Percentiles rank a stretch among this genome's conserved stretches.
These are phyloP conservation scores for Ophiostoma triangulosporum DNA, from an alignment of 2,329 filamentous ascomycete species.

Conservation along the genomic window DNA sequence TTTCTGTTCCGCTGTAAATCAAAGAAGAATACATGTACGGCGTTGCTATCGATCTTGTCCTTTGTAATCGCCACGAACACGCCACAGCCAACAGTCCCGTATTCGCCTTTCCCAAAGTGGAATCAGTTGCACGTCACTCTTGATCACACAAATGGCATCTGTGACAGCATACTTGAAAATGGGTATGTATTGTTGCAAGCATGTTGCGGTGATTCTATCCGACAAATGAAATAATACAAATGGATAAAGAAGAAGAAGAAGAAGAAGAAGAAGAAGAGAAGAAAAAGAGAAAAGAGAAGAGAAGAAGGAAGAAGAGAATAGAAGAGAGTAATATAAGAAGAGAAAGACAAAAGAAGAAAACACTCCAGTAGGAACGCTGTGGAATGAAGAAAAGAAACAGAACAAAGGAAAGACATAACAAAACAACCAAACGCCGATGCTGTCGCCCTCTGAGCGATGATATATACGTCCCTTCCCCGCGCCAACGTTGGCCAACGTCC, in stretches of 20 bases:
- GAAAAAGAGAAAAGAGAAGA: background rate
- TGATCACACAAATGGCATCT: too few species aligned
- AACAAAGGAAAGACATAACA: background rate
- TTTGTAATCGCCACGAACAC: too few species aligned
- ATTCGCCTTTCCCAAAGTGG: too few species aligned
- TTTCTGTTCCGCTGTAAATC: too few species aligned
- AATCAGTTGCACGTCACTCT: too few species aligned
- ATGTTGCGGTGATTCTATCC: background rate
- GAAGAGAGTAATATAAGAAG: background rate
- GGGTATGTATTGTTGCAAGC: constrained; percentile 7
- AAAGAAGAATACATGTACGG: too few species aligned
- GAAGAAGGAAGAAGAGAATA: background rate
- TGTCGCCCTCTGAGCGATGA: background rate
- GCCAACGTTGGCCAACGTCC: background rate
- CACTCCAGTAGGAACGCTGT: background rate
- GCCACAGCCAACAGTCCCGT: too few species aligned
- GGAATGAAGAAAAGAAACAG: background rate
- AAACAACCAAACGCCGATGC: constrained; percentile 6
- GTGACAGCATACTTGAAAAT: background rate
- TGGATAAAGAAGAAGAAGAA: background rate
- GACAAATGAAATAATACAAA: background rate
- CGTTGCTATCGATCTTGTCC: too few species aligned
- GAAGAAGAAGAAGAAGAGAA: background rate
- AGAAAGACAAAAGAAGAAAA: background rate
- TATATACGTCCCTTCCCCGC: background rate